These are phyloP conservation scores for Cryphonectria naterciae DNA, from an alignment of 2,329 filamentous ascomycete genomes.

Conservation along the genomic window DNA sequence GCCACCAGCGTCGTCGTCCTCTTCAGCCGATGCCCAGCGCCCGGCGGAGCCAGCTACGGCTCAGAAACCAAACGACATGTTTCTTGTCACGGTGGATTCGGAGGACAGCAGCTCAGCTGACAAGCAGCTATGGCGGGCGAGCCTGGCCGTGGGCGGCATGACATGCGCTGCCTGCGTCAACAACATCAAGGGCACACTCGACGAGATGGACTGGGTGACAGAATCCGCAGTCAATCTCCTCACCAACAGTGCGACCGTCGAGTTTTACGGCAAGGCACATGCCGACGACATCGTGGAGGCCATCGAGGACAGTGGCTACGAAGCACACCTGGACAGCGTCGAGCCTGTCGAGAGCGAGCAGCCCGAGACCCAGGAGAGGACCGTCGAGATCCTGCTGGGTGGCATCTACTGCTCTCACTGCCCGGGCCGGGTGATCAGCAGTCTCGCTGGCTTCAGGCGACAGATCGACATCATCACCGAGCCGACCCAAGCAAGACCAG, in stretches of 20 bases:
- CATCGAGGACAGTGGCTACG: slow-evolving; percentile 69
- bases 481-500: slow-evolving; percentile 64
- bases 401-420: slow-evolving; percentile 79
- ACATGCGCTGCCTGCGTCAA: slow-evolving; percentile 72
- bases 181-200: slow-evolving; percentile 62
- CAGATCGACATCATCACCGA: slow-evolving; percentile 57
- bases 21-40: slow-evolving; percentile 2
- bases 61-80: slow-evolving; percentile 19
- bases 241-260: slow-evolving; percentile 67
- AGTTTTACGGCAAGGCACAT: slow-evolving; percentile 54
- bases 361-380: slow-evolving; percentile 47
- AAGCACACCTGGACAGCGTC: slow-evolving; percentile 61
- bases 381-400: slow-evolving; percentile 67
- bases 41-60: background rate
- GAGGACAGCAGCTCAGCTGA: slow-evolving; percentile 35
- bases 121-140: slow-evolving; percentile 51
- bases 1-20: slow-evolving; percentile 4
- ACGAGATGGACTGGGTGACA: slow-evolving; percentile 61
- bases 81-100: slow-evolving; percentile 43
- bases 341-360: slow-evolving; percentile 41
- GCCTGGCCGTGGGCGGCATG: slow-evolving; percentile 71
- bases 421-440: slow-evolving; percentile 59
- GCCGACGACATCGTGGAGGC: slow-evolving; percentile 53
- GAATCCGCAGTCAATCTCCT: slow-evolving; percentile 67
- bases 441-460: slow-evolving; percentile 56